Evolutionary conservation across 441 rosid species (phyloP).

Genomic region (Adansonia madagascariensis): DNA sequence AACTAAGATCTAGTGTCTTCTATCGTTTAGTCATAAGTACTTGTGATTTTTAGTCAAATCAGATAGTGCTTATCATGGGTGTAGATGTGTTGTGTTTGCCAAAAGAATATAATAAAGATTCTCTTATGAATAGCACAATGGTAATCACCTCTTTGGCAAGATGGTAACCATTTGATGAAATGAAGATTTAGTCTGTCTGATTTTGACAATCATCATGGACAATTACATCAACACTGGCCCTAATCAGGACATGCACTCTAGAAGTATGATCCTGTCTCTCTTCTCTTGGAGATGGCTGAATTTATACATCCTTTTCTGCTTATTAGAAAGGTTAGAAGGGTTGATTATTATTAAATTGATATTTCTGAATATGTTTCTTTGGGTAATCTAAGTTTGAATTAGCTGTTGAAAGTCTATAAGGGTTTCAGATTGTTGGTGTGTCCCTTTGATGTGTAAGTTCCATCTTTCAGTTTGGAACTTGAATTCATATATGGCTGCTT

Average conservation of each 20-base stretch:
- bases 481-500: constrained; percentile 8
- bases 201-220: not conserved
- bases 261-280: not conserved
- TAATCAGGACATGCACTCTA: not conserved
- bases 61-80: not conserved
- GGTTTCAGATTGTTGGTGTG: constrained; percentile 18
- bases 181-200: constrained; percentile 1
- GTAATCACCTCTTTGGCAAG: constrained; percentile 4
- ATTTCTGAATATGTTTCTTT: not conserved
- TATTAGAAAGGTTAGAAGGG: constrained; percentile 9
- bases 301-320: not conserved
- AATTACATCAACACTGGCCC: not conserved
- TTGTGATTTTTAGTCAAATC: not conserved
- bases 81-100: not conserved
- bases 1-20: not conserved
- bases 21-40: not conserved
- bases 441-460: constrained; percentile 12
- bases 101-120: not conserved
- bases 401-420: not conserved
- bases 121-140: not conserved
- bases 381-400: not conserved
- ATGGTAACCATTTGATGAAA: not conserved
- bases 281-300: not conserved
- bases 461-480: not conserved
- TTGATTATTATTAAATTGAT: constrained; percentile 9